Evolutionary conservation across 352 stramenopile genomes (phyloP).

Genomic region (Phytophthora sansomeana): DNA sequence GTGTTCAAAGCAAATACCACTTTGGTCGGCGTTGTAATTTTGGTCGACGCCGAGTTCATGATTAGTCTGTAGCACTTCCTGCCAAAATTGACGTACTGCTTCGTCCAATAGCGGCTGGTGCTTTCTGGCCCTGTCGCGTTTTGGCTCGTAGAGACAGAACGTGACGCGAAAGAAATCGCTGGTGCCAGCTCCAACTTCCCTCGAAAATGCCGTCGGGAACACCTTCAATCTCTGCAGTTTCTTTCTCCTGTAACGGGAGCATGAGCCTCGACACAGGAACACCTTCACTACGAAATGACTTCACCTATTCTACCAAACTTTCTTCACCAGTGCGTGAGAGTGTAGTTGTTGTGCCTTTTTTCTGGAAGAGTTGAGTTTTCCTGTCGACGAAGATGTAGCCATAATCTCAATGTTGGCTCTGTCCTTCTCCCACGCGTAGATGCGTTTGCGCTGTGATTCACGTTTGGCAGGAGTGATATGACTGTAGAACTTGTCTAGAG

Average conservation of each 20-base stretch:
- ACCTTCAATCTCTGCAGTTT: not conserved
- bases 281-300: not conserved
- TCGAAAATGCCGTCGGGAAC: not conserved
- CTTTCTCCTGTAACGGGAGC: not conserved
- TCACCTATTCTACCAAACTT: not conserved
- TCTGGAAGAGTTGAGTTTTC: not conserved
- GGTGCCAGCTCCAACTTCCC: not conserved
- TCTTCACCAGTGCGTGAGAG: not conserved
- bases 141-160: too few relatives aligned
- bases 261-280: not conserved
- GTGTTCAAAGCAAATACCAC: not conserved
- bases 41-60: not conserved
- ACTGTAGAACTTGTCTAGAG: conserved; percentile 7
- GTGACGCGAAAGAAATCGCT: not conserved
- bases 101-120: too few relatives aligned
- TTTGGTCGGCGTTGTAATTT: conserved; percentile 8
- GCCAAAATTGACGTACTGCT: not conserved
- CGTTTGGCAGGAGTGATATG: not conserved
- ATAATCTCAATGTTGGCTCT: not conserved
- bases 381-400: not conserved
- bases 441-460: not conserved
- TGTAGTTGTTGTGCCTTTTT: conserved; percentile 5
- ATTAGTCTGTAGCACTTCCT: not conserved
- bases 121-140: too few relatives aligned
- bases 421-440: not conserved